These are phyloP conservation scores for Backusella australiensis DNA, from an alignment of 192 early-diverging fungal species.

Conservation along the genomic window DNA sequence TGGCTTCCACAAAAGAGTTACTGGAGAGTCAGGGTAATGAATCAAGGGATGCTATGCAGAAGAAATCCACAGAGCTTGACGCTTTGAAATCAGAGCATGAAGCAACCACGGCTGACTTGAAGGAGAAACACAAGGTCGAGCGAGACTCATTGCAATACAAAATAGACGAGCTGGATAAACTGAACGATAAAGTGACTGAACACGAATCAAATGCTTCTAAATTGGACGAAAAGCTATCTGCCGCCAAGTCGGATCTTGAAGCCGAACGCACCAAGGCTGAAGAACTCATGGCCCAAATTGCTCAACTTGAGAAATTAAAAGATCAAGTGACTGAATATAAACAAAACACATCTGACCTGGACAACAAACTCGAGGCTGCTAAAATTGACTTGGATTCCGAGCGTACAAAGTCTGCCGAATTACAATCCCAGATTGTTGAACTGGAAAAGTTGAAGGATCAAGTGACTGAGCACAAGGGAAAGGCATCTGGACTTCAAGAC, in stretches of 20 bases:
- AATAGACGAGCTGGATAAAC: not conserved
- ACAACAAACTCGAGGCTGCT: not conserved
- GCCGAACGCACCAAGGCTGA: not conserved
- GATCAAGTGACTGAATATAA: slow-evolving; percentile 4
- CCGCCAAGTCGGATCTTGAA: slow-evolving; percentile 6
- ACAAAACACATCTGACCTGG: not conserved
- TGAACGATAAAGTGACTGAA: slow-evolving; percentile 2
- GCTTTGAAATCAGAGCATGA: not conserved
- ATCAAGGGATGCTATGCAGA: not conserved
- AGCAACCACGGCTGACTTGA: not conserved
- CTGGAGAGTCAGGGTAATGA: not conserved
- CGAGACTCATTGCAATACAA: not conserved
- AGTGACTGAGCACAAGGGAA: not conserved
- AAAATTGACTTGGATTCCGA: not conserved
- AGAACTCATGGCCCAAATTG: not conserved
- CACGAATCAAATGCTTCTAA: not conserved
- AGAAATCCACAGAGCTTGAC: not conserved
- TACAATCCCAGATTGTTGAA: not conserved
- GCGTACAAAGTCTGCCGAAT: not conserved
- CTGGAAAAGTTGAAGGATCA: not conserved
- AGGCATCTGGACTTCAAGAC: not conserved
- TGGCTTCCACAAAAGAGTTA: not conserved
- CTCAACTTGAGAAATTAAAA: not conserved
- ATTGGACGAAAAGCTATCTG: not conserved
- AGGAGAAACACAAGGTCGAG: not conserved